These are phyloP conservation scores for Baorangia bicolor DNA, from an alignment of 768 basidiomycete species.

Conservation along the genomic window DNA sequence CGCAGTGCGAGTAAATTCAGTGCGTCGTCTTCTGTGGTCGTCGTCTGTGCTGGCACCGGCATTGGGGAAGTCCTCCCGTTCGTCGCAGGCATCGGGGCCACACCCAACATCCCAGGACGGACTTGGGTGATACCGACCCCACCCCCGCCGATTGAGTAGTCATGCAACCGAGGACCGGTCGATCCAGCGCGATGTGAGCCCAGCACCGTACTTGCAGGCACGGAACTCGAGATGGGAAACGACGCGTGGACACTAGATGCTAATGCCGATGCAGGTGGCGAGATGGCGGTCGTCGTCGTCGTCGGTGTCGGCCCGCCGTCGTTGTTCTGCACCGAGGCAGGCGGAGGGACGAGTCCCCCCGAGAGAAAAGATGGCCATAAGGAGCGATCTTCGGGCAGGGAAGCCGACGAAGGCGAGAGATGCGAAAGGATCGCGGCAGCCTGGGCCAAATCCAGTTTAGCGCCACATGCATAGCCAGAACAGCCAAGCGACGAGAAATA, in stretches of 20 bases:
- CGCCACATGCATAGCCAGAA: background rate
- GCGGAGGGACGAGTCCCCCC: conserved; percentile 63
- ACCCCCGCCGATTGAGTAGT: conserved; percentile 50
- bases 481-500: background rate
- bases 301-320: conserved; percentile 17
- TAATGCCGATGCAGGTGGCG: conserved; percentile 7
- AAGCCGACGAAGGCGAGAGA: conserved; percentile 64
- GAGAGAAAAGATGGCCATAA: conserved; percentile 87
- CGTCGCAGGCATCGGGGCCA: conserved; percentile 6
- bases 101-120: conserved; percentile 53
- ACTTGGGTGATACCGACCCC: conserved; percentile 51
- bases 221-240: conserved; percentile 49
- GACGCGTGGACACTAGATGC: conserved; percentile 4
- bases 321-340: conserved; percentile 22
- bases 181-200: background rate
- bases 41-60: background rate
- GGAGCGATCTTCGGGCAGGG: conserved; percentile 90
- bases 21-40: conserved; percentile 26
- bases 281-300: background rate
- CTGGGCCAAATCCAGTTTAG: conserved; percentile 36
- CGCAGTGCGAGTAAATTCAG: conserved; percentile 25
- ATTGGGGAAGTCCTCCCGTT: background rate
- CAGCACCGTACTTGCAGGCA: conserved; percentile 36
- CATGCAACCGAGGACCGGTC: conserved; percentile 61
- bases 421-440: conserved; percentile 95